These are phyloP conservation scores for Mariannaea elegans DNA, from an alignment of 2,329 filamentous ascomycete genomes.

Conservation along the genomic window DNA sequence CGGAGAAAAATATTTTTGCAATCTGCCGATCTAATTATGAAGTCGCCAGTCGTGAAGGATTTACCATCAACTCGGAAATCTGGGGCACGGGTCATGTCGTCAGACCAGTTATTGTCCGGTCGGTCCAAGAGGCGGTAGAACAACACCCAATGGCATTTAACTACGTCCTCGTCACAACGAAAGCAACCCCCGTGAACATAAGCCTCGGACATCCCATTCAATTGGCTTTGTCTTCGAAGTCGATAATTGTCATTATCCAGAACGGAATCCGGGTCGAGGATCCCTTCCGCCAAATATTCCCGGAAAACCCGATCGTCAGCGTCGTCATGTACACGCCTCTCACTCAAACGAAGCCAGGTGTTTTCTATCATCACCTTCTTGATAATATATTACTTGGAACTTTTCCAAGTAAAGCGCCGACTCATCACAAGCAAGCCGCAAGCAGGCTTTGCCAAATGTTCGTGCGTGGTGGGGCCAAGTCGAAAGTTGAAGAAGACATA, in stretches of 20 bases:
- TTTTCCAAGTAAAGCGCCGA: background rate
- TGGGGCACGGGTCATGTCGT: background rate
- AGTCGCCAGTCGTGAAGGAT: background rate
- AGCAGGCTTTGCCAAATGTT: background rate
- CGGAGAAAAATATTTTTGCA: background rate
- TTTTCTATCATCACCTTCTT: background rate
- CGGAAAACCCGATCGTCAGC: conserved; percentile 10
- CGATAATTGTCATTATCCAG: conserved; percentile 6
- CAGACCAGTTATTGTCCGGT: background rate
- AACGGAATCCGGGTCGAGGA: conserved; percentile 6
- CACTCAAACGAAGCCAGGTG: background rate
- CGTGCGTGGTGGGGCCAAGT: background rate
- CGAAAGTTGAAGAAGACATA: background rate
- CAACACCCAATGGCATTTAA: background rate
- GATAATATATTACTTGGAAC: background rate
- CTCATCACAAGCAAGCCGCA: background rate
- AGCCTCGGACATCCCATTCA: background rate
- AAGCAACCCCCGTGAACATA: background rate
- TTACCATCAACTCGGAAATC: background rate
- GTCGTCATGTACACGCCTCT: conserved; percentile 1
- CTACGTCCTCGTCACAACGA: conserved; percentile 1
- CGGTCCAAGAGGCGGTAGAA: background rate
- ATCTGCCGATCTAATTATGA: conserved; percentile 8
- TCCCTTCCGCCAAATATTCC: background rate
- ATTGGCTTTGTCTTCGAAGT: background rate